Evolutionary conservation across 2,329 filamentous ascomycete species (phyloP), one percentile per base, ranked within the genome.

Genomic region (Trichoderma polysporum): DNA sequence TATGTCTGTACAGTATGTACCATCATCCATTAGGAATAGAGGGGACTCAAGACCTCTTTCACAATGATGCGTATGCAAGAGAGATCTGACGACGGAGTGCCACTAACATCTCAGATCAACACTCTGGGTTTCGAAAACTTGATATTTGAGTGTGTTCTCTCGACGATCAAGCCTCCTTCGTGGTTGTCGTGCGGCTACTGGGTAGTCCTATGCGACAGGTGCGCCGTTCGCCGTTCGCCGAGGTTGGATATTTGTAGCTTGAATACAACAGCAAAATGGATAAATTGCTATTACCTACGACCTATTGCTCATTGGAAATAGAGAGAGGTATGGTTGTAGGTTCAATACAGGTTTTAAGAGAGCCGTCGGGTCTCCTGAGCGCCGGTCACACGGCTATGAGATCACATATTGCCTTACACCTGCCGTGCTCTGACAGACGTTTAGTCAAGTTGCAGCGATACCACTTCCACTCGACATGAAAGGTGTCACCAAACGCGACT

Each of bases 51-150:
- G 60, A 29, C 45, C 35, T 53, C 49, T 33, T 54, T 25, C 60
- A 31, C 35, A 54, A 45, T 33, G 35, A 29, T 53, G 60, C 49
- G 25, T 22, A 54, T 63, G 60, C 60, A 53, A 54, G 60, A 54
- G 49, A 63, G 25, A 63, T 63, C 49, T 63, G 60, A 63, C 49
- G 17, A 54, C 27, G 13, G 19, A 45, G 37, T 45, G 49, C 49
- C 49, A 45, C 33, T 54, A 53, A 54, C 49, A 63, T 63, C 47
- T 63, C 60, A 63, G 47, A 63, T 63, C 49, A 54, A 22, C 45
- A 31, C 29, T 25, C 19, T 31, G 35, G 13, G 19, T 22, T 19
- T 29, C 19, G 47, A 33, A 33, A 54, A 13, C 33, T 31, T 54
- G 49, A 41, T 53, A 45, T 33, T n/a, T 27, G 27, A 63, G 45